A percentile compares a stretch with the other conserved stretches of the same genome.
Conservation (phyloP, 257 asterid species). For the Anisodus tanguticus region DNA sequence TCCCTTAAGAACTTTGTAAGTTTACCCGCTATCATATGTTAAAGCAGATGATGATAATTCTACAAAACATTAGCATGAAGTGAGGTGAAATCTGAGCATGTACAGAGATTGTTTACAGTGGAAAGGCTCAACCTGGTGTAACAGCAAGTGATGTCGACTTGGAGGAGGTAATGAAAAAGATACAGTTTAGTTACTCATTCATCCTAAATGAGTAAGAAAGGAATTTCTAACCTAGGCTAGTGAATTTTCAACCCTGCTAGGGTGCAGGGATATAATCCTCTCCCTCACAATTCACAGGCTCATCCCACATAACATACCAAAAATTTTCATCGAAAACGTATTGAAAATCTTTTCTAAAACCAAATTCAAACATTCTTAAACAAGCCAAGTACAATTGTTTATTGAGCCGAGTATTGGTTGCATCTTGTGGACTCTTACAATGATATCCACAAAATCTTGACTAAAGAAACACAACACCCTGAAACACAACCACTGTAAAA, state of each 20-base stretch:
- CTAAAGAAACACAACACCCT: neutral
- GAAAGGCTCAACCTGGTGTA: constrained; percentile 85
- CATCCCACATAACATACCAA: too few species aligned
- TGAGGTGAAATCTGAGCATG: constrained; percentile 51
- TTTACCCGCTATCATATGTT: constrained; percentile 45
- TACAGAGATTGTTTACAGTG: constrained; percentile 85
- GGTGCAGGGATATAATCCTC: too few species aligned
- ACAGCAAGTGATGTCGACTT: constrained; percentile 80
- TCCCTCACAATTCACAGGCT: too few species aligned
- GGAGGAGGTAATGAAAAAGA: constrained; percentile 64
- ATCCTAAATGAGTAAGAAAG: neutral
- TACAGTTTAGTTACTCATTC: neutral
- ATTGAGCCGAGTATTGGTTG: neutral
- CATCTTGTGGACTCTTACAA: constrained; percentile 21
- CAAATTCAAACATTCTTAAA: constrained; percentile 4
- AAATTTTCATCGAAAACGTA: neutral
- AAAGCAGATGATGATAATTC: constrained; percentile 70
- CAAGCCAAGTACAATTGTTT: constrained; percentile 10
- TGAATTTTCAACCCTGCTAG: too few species aligned
- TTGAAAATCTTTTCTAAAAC: neutral
- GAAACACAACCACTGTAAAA: neutral
- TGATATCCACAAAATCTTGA: neutral
- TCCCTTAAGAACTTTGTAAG: too few species aligned
- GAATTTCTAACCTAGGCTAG: neutral
- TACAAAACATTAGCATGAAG: constrained; percentile 51